These are phyloP conservation scores for Cutaneotrichosporon curvatum DNA, from an alignment of 1,284 basidiomycete genomes.

Conservation along the genomic window DNA sequence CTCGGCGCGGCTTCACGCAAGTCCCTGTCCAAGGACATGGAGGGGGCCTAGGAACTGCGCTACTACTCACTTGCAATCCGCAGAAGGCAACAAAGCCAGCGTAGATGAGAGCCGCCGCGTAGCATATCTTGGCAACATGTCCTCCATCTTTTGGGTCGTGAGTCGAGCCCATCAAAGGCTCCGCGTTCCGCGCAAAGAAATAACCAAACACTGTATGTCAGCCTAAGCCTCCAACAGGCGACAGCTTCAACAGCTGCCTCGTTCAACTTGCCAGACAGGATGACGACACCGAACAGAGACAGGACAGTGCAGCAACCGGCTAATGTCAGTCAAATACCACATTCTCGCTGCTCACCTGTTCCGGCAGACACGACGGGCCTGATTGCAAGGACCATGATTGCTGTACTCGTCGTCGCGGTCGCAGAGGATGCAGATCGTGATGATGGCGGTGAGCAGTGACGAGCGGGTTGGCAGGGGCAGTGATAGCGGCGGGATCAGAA, in stretches of 20 bases:
- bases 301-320: constrained; percentile 53
- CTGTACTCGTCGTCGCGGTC: neutral
- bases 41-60: neutral
- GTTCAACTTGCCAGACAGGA: constrained; percentile 45
- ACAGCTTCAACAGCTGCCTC: neutral
- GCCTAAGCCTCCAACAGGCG: neutral
- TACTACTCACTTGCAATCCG: constrained; percentile 47
- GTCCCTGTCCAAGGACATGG: too few relatives aligned
- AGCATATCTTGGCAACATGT: constrained; percentile 48
- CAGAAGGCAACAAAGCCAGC: constrained; percentile 51
- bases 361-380: constrained; percentile 45
- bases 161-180: constrained; percentile 50
- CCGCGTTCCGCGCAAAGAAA: constrained; percentile 39
- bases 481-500: neutral
- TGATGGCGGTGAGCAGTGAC: too few relatives aligned
- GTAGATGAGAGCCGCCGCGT: constrained; percentile 50
- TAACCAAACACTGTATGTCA: constrained; percentile 29
- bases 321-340: constrained; percentile 17
- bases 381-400: constrained; percentile 29
- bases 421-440: neutral
- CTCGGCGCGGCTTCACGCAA: too few relatives aligned
- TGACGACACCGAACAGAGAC: constrained; percentile 51
- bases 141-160: constrained; percentile 48
- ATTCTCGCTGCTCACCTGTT: constrained; percentile 34
- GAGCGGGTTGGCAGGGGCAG: neutral